phyloP scores from a whole-genome alignment of 202 grass and related monocot species.

The Eragrostis tef region DNA sequence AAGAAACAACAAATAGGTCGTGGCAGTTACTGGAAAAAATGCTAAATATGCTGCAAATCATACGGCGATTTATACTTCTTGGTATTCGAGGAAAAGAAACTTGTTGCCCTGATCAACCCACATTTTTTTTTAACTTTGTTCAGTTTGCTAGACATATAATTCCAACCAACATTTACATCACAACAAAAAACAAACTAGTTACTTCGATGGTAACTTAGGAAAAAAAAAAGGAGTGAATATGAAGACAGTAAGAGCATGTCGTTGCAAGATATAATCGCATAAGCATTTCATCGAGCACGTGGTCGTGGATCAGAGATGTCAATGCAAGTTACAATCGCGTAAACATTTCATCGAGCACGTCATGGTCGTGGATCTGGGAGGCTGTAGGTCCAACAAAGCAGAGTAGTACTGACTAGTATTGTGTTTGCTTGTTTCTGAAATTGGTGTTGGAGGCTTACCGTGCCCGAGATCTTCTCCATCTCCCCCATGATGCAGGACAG shows the following conservation, averaged over 20 bases:
- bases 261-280: neutral
- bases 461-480: slow-evolving; percentile 68
- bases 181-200: neutral
- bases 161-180: neutral
- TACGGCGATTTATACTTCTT: too few relatives aligned
- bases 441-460: slow-evolving; percentile 35
- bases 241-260: neutral
- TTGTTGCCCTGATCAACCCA: too few relatives aligned
- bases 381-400: neutral
- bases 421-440: neutral
- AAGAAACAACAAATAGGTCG: neutral
- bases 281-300: too few relatives aligned
- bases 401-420: neutral
- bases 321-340: neutral
- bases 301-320: neutral
- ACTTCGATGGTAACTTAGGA: neutral
- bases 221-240: neutral
- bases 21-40: neutral
- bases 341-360: slow-evolving; percentile 12
- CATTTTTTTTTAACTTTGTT: neutral
- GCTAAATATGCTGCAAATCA: neutral
- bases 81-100: too few relatives aligned
- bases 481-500: slow-evolving; percentile 73
- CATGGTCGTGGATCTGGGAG: neutral
- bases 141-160: neutral